A percentile compares a stretch with the other conserved stretches of the same genome.
Evolutionary conservation across 148 eudicot genomes (phyloP).

Genomic region (Silene latifolia): DNA sequence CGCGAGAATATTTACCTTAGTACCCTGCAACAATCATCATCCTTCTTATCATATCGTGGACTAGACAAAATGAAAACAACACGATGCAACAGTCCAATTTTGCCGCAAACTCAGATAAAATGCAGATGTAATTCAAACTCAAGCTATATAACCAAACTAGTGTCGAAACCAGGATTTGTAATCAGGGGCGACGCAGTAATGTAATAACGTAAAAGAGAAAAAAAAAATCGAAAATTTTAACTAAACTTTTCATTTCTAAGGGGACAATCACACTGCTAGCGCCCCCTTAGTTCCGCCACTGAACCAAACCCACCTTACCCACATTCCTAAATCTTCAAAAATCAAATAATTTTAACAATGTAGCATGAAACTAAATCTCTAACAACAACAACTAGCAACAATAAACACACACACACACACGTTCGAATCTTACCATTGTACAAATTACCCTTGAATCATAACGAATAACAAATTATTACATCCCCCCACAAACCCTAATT

Average conservation of each 20-base stretch:
- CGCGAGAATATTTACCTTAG: constrained; percentile 30
- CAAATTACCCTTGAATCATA: background rate
- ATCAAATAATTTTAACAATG: background rate
- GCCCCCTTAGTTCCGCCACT: too few relatives aligned
- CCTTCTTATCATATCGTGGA: background rate
- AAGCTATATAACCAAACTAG: too few relatives aligned
- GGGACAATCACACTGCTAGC: too few relatives aligned
- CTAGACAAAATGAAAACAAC: background rate
- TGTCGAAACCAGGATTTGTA: too few relatives aligned
- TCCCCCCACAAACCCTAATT: constrained; percentile 9
- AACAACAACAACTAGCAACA: background rate
- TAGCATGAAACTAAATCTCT: background rate
- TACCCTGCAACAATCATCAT: constrained; percentile 32
- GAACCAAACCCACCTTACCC: too few relatives aligned
- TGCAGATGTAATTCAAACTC: too few relatives aligned
- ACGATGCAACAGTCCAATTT: background rate
- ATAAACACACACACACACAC: background rate
- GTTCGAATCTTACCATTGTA: constrained; percentile 16
- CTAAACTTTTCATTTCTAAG: too few relatives aligned
- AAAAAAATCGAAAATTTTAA: too few relatives aligned
- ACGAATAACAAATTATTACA: background rate
- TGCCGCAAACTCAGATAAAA: background rate
- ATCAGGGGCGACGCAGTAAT: too few relatives aligned
- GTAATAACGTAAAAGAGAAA: too few relatives aligned
- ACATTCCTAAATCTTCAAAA: background rate